phyloP scores from a whole-genome alignment of 176 grass and related monocot species.

The Poa annua region DNA sequence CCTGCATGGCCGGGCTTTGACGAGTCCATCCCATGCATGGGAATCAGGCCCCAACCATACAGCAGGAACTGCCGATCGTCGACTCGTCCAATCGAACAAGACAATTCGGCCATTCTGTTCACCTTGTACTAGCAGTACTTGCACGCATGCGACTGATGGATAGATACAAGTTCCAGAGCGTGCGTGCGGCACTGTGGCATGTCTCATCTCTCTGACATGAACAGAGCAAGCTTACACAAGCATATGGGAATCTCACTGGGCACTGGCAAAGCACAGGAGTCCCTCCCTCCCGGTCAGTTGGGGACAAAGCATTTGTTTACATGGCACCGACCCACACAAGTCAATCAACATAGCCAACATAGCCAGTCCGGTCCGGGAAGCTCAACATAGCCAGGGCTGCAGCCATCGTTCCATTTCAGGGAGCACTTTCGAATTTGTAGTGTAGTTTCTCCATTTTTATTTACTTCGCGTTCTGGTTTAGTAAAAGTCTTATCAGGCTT shows the following conservation, averaged over 20 bases:
- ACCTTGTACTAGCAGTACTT: slow-evolving; percentile 20
- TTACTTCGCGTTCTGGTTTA: no score
- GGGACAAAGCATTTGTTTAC: background rate
- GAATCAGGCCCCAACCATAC: background rate
- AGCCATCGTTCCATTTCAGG: no score
- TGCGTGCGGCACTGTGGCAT: background rate
- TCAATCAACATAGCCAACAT: no score
- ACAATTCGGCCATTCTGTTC: slow-evolving; percentile 9
- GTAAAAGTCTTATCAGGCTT: no score
- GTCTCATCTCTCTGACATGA: slow-evolving; percentile 35
- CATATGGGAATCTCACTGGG: slow-evolving; percentile 22
- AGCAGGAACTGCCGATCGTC: background rate
- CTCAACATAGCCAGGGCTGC: no score
- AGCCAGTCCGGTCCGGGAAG: no score
- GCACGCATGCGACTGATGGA: slow-evolving; percentile 31
- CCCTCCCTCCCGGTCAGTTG: background rate
- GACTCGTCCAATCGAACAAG: slow-evolving; percentile 48
- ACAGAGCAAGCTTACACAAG: background rate
- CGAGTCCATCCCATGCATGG: background rate
- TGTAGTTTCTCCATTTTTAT: no score
- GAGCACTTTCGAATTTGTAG: no score
- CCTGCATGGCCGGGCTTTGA: background rate
- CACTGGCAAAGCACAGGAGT: background rate
- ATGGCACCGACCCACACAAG: slow-evolving; percentile 20
- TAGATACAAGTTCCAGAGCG: background rate